Evolutionary conservation across 495 filamentous ascomycete genomes (phyloP).

Genomic region (Hypoxylon crocopeplum): DNA sequence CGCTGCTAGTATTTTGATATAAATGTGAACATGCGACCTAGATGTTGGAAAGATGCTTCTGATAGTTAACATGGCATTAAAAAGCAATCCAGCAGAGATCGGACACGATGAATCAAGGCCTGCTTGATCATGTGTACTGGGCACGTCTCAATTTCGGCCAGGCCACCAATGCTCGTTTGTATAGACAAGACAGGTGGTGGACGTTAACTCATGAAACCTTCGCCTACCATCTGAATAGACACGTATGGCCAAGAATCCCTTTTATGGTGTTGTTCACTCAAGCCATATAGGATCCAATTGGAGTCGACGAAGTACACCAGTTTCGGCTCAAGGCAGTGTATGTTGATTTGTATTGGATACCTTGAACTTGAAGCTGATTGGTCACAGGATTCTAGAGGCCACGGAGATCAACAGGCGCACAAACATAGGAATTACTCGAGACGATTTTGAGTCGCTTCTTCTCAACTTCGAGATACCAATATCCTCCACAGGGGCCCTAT

Average conservation of each 20-base stretch:
- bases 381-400: background rate
- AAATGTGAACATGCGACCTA: too few species aligned
- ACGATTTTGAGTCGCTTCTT: slow-evolving; percentile 1
- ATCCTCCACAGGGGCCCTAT: background rate
- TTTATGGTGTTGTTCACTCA: background rate
- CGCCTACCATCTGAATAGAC: background rate
- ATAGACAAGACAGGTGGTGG: background rate
- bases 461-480: background rate
- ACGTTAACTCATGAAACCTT: background rate
- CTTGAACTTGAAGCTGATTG: background rate
- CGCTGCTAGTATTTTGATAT: too few species aligned
- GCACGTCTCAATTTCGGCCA: background rate
- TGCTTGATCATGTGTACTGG: background rate
- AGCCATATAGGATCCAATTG: background rate
- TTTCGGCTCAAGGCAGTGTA: slow-evolving; percentile 5
- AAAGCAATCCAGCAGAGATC: background rate
- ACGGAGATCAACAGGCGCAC: background rate
- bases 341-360: background rate
- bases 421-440: background rate
- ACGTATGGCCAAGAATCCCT: background rate
- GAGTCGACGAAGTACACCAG: background rate
- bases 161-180: background rate
- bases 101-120: background rate
- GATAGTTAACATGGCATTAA: background rate
- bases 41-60: too few species aligned